Conservation (phyloP, 805 yeast genomes). For the Saturnispora galanensis region DNA sequence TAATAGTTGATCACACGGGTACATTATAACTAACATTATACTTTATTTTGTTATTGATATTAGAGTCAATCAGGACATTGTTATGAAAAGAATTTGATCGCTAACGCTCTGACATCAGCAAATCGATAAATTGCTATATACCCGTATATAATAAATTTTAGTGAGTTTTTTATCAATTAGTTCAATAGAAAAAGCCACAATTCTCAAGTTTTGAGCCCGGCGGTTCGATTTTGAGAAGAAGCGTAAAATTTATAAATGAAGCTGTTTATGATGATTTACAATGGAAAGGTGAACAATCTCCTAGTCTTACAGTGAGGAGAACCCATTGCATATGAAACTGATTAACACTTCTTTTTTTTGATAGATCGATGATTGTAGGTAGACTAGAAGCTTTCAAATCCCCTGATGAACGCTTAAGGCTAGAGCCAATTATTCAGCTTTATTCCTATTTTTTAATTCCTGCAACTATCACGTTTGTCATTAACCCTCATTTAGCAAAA, state of each 20-base stretch:
- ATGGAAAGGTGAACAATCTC: conserved; percentile 23
- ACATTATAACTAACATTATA: no score
- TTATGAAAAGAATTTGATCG: no score
- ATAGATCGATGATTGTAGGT: background rate
- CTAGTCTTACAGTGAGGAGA: conserved; percentile 19
- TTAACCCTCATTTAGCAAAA: background rate
- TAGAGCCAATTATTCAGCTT: no score
- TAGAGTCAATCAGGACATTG: no score
- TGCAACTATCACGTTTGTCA: no score
- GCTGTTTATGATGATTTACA: conserved; percentile 15
- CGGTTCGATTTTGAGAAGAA: conserved; percentile 5
- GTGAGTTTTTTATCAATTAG: conserved; percentile 5
- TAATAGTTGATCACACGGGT: background rate
- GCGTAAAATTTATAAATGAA: background rate
- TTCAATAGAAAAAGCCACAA: background rate
- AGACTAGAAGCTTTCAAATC: no score
- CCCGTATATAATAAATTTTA: no score
- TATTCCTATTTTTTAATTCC: no score
- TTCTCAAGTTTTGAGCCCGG: conserved; percentile 1
- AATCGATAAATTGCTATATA: no score
- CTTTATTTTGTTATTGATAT: no score
- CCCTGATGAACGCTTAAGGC: no score
- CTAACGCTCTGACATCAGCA: no score
- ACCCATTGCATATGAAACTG: conserved; percentile 16
- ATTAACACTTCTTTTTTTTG: conserved; percentile 5